Percentiles rank a stretch among this genome's conserved stretches.
Conservation (phyloP, 2,329 filamentous ascomycete genomes). For the Fusarium sp. region DNA sequence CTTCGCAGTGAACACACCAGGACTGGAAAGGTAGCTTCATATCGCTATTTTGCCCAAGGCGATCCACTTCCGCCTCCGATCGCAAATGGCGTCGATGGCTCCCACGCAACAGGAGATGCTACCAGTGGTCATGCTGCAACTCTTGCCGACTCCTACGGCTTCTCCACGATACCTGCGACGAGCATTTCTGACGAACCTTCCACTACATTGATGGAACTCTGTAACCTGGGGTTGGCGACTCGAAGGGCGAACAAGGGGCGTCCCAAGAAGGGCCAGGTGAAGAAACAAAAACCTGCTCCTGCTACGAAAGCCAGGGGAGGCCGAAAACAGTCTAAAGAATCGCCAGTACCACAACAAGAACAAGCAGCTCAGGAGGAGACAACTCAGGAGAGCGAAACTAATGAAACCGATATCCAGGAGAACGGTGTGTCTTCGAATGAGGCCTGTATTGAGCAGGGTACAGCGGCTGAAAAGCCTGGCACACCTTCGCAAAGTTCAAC, state of each 20-base stretch:
- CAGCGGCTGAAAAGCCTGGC: neutral
- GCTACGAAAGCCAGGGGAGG: constrained; percentile 13
- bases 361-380: neutral
- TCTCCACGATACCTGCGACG: constrained; percentile 15
- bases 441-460: neutral
- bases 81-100: neutral
- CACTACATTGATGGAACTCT: constrained; percentile 44
- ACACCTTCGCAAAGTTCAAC: neutral
- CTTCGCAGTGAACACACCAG: constrained; percentile 52
- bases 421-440: neutral
- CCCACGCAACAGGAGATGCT: neutral
- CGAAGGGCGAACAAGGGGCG: constrained; percentile 46
- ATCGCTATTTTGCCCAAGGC: constrained; percentile 46
- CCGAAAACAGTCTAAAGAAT: neutral
- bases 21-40: constrained; percentile 53
- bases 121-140: neutral
- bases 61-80: neutral
- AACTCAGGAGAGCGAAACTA: neutral
- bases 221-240: constrained; percentile 37
- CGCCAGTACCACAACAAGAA: neutral
- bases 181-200: constrained; percentile 8
- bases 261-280: constrained; percentile 25
- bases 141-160: constrained; percentile 32
- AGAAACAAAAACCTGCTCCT: constrained; percentile 19
- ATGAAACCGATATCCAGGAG: neutral